Percentiles rank a stretch among this genome's conserved stretches.
phyloP scores from a whole-genome alignment of 2,329 filamentous ascomycete genomes.

The Penicillium sp. region DNA sequence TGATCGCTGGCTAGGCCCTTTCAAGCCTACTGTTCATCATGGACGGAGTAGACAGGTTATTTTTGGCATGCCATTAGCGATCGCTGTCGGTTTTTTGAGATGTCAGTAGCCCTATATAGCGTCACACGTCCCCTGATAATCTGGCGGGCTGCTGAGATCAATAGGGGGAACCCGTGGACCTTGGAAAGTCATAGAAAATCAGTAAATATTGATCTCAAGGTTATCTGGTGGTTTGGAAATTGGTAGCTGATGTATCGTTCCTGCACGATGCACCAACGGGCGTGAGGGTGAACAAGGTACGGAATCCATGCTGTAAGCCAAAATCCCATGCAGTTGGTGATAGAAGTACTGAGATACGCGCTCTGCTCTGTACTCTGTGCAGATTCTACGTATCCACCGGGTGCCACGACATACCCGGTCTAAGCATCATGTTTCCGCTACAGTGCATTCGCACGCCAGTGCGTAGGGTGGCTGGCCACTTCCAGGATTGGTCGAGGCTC shows the following conservation, averaged over 20 bases:
- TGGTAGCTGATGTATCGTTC: slow-evolving; percentile 15
- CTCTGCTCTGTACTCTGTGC: background rate
- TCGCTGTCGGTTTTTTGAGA: background rate
- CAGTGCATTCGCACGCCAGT: background rate
- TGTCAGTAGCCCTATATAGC: background rate
- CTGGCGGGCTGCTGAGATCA: background rate
- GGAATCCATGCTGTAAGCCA: background rate
- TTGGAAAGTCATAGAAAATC: background rate
- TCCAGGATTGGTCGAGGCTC: slow-evolving; percentile 15
- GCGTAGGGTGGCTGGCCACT: slow-evolving; percentile 6
- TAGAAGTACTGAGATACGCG: background rate
- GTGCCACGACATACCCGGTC: slow-evolving; percentile 1
- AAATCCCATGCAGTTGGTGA: background rate
- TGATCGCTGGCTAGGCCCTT: slow-evolving; percentile 22
- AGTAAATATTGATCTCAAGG: too few relatives aligned
- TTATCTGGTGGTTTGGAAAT: too few relatives aligned
- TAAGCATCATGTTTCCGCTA: background rate
- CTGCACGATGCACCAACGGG: slow-evolving; percentile 10
- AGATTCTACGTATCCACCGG: background rate
- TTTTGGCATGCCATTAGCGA: slow-evolving; percentile 14
- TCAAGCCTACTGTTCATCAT: background rate
- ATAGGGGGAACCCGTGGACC: background rate
- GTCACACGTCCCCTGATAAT: background rate
- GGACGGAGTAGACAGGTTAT: slow-evolving; percentile 17
- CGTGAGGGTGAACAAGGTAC: background rate